Evolutionary conservation across 345 rosid genomes (phyloP).

Genomic region (Rhodomyrtus tomentosa): DNA sequence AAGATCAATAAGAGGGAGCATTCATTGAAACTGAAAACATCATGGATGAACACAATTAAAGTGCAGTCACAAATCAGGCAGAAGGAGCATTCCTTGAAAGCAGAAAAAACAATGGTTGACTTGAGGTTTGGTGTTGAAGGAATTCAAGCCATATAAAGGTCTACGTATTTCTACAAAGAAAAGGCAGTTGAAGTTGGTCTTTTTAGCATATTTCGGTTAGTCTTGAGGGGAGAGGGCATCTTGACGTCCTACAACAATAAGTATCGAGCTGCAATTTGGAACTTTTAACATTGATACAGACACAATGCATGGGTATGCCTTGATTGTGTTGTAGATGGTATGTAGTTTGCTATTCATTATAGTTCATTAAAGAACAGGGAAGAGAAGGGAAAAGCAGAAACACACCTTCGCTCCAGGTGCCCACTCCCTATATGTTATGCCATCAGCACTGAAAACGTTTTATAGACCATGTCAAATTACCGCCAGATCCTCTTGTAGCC

Average conservation of each 20-base stretch:
- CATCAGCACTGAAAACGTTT: slow-evolving; percentile 47
- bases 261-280: background rate
- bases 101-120: background rate
- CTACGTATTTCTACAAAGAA: background rate
- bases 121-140: background rate
- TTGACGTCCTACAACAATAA: background rate
- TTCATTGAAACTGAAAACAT: background rate
- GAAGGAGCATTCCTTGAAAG: background rate
- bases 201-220: background rate
- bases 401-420: slow-evolving; percentile 98
- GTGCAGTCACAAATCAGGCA: background rate
- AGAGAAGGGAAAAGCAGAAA: slow-evolving; percentile 1
- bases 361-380: background rate
- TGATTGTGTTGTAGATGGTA: background rate
- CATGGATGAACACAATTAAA: background rate
- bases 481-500: background rate
- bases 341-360: background rate
- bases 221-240: background rate
- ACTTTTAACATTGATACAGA: background rate
- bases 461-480: background rate
- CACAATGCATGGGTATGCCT: background rate
- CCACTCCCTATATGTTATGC: slow-evolving; percentile 94
- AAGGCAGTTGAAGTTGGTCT: background rate
- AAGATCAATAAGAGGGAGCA: background rate
- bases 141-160: background rate